Evolutionary conservation across 2,329 filamentous ascomycete genomes (phyloP).

Genomic region (Aspergillus pseudotamarii): DNA sequence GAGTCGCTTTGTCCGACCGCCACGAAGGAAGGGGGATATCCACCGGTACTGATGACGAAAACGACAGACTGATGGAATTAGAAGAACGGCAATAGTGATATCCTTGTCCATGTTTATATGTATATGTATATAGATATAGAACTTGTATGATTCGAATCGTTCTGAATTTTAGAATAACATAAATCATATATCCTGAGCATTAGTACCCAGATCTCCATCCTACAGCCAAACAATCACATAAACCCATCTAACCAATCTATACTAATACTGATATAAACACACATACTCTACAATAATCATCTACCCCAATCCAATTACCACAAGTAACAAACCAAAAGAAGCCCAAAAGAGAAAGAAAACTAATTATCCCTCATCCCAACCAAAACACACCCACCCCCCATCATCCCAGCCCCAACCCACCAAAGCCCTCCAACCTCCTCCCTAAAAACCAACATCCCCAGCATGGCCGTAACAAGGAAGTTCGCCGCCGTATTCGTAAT

Average conservation of each 20-base stretch:
- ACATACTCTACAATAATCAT: background rate
- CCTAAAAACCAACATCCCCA: slow-evolving; percentile 61
- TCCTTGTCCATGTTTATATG: background rate
- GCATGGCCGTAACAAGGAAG: slow-evolving; percentile 63
- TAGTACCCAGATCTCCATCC: background rate
- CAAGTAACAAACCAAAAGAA: background rate
- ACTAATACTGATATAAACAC: background rate
- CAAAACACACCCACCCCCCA: slow-evolving; percentile 64
- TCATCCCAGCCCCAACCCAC: slow-evolving; percentile 63
- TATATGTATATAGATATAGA: slow-evolving; percentile 1
- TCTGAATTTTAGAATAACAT: slow-evolving; percentile 1
- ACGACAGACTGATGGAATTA: slow-evolving; percentile 28
- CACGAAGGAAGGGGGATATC: slow-evolving; percentile 43
- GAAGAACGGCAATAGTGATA: slow-evolving; percentile 35
- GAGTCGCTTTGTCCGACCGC: background rate
- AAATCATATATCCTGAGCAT: background rate
- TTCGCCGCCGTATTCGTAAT: slow-evolving; percentile 67
- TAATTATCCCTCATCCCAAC: slow-evolving; percentile 59
- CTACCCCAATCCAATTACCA: background rate
- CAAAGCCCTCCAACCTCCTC: slow-evolving; percentile 60
- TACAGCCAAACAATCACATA: background rate
- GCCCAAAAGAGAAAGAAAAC: background rate
- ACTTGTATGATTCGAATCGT: background rate
- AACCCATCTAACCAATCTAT: background rate
- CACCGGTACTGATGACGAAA: slow-evolving; percentile 47